Conservation (phyloP, 164 flowering plant species). For the Malania oleifera region DNA sequence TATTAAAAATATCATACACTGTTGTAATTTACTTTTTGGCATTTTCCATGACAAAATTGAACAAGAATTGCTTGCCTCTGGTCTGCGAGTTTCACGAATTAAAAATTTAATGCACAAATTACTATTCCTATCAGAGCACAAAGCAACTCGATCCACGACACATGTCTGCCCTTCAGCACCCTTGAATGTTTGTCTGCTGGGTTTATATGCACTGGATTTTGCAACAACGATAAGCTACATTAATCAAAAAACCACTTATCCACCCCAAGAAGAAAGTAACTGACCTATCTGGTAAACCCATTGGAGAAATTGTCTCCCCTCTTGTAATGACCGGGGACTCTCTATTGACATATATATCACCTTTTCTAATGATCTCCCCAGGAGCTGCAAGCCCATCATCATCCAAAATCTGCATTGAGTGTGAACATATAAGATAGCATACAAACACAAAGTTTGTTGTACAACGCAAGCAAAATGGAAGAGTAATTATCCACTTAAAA, state of each 20-base stretch:
- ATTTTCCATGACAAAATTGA: background rate
- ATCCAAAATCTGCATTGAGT: slow-evolving; percentile 63
- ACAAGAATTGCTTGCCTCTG: slow-evolving; percentile 50
- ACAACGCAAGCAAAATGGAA: background rate
- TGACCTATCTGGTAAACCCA: slow-evolving; percentile 44
- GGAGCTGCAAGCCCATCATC: slow-evolving; percentile 94
- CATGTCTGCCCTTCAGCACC: slow-evolving; percentile 67
- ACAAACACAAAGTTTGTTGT: background rate
- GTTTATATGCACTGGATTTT: slow-evolving; percentile 44
- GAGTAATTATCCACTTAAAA: no score
- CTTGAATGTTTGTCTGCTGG: slow-evolving; percentile 39
- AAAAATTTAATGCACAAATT: slow-evolving; percentile 57
- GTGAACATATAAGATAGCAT: slow-evolving; percentile 2
- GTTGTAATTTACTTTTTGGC: background rate
- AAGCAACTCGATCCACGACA: slow-evolving; percentile 82
- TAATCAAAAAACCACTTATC: background rate
- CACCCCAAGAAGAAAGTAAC: slow-evolving; percentile 10
- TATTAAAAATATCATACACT: background rate
- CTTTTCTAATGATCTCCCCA: slow-evolving; percentile 65
- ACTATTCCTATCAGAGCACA: slow-evolving; percentile 44
- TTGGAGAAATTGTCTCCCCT: slow-evolving; percentile 15
- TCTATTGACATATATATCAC: slow-evolving; percentile 65
- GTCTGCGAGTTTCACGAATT: slow-evolving; percentile 87
- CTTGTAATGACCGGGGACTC: slow-evolving; percentile 43
- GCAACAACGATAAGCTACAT: slow-evolving; percentile 1